Evolutionary conservation across 257 asterid genomes (phyloP).

Genomic region (Solanum raphanifolium): DNA sequence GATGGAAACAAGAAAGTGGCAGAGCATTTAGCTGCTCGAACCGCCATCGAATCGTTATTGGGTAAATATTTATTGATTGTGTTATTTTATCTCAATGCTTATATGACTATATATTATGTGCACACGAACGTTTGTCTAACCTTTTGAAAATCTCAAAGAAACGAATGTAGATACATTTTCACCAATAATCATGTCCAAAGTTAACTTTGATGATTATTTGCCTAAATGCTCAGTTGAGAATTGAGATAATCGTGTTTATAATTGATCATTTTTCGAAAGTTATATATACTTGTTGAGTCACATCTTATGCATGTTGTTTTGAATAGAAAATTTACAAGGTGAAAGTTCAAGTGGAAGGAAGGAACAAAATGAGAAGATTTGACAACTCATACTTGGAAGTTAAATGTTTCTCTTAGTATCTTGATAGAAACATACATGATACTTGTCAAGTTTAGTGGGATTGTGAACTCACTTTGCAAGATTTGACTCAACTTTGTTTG

Average conservation of each 20-base stretch:
- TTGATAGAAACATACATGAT: not conserved
- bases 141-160: not conserved
- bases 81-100: not conserved
- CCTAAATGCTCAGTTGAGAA: not conserved
- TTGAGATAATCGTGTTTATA: not conserved
- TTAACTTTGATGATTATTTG: not conserved
- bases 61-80: not conserved
- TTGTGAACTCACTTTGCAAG: not conserved
- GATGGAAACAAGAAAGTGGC: conserved; percentile 16
- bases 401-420: not conserved
- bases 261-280: not conserved
- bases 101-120: not conserved
- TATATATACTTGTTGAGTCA: not conserved
- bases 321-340: not conserved
- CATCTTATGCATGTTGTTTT: not conserved
- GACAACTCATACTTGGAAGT: not conserved
- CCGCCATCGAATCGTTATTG: conserved; percentile 11
- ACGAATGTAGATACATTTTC: conserved; percentile 8
- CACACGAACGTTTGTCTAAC: not conserved
- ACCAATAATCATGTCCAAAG: conserved; percentile 9
- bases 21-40: conserved; percentile 11
- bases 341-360: not conserved
- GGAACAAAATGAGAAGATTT: not conserved
- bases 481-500: not conserved
- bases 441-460: not conserved